Percentiles rank a stretch among this genome's conserved stretches.
Evolutionary conservation across 495 filamentous ascomycete species (phyloP).

Genomic region (Xanthoparmelia taractica): DNA sequence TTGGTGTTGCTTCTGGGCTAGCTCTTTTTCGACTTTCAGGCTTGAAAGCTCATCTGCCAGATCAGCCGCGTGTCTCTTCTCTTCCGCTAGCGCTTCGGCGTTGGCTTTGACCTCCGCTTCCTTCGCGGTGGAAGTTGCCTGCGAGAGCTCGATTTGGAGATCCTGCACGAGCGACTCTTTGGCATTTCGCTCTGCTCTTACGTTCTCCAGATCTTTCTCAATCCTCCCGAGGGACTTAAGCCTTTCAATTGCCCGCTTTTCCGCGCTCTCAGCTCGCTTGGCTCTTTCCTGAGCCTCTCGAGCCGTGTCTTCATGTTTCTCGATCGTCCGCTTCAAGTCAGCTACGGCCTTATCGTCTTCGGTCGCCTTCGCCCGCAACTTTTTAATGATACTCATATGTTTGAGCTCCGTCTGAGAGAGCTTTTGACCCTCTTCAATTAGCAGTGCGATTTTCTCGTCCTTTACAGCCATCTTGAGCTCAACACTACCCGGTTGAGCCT

Average conservation of each 20-base stretch:
- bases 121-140: conserved; percentile 58
- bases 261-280: conserved; percentile 57
- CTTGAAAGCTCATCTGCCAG: conserved; percentile 67
- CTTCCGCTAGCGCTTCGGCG: conserved; percentile 61
- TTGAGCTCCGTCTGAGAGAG: conserved; percentile 78
- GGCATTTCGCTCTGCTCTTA: conserved; percentile 57
- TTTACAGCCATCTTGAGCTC: conserved; percentile 81
- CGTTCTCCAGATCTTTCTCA: conserved; percentile 61
- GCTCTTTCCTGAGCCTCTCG: conserved; percentile 49
- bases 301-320: conserved; percentile 60
- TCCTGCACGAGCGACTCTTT: conserved; percentile 59
- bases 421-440: conserved; percentile 90
- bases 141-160: conserved; percentile 61
- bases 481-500: conserved; percentile 51
- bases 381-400: conserved; percentile 75
- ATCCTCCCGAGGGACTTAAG: conserved; percentile 57
- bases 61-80: conserved; percentile 56
- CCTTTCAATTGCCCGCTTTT: conserved; percentile 57
- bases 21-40: conserved; percentile 66
- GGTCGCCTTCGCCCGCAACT: conserved; percentile 54
- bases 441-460: conserved; percentile 77
- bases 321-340: conserved; percentile 51
- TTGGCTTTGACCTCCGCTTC: conserved; percentile 59
- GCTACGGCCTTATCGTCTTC: conserved; percentile 58
- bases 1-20: conserved; percentile 60